A percentile compares a stretch with the other conserved stretches of the same genome.
Conservation (phyloP, 129 eudicot genomes). For the Ambrosia trifida region DNA sequence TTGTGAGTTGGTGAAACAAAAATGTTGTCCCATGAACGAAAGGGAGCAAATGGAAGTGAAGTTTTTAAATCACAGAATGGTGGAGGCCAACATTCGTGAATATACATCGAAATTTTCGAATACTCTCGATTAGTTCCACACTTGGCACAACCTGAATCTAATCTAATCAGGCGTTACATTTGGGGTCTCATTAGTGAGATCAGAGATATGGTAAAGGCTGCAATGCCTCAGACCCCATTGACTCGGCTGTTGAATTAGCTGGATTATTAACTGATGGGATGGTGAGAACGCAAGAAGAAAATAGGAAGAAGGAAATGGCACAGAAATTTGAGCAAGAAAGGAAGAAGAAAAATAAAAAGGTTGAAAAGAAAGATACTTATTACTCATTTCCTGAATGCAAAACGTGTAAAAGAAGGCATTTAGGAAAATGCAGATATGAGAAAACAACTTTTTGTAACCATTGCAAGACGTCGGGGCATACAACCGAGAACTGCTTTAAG, state of each 20-base stretch:
- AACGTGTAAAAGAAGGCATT: background rate
- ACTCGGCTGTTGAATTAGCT: background rate
- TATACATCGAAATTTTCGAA: no score
- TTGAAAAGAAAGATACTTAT: no score
- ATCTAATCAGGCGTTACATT: background rate
- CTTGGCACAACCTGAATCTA: background rate
- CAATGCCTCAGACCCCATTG: background rate
- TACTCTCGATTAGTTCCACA: background rate
- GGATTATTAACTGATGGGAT: background rate
- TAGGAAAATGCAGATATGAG: background rate
- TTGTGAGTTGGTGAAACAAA: background rate
- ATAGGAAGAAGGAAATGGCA: background rate
- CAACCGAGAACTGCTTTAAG: background rate
- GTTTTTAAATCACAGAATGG: background rate
- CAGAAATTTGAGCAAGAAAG: background rate
- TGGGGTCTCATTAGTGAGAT: background rate
- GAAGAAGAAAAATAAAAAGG: no score
- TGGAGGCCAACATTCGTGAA: background rate
- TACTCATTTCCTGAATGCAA: no score
- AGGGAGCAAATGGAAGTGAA: background rate
- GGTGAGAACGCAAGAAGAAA: background rate
- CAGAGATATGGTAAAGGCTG: background rate
- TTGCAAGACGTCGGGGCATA: background rate
- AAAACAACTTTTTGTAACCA: no score
- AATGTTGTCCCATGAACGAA: background rate